A percentile compares a stretch with the other conserved stretches of the same genome.
These are phyloP conservation scores for Neoarthrinium moseri DNA, from an alignment of 2,329 filamentous ascomycete species.

Conservation along the genomic window DNA sequence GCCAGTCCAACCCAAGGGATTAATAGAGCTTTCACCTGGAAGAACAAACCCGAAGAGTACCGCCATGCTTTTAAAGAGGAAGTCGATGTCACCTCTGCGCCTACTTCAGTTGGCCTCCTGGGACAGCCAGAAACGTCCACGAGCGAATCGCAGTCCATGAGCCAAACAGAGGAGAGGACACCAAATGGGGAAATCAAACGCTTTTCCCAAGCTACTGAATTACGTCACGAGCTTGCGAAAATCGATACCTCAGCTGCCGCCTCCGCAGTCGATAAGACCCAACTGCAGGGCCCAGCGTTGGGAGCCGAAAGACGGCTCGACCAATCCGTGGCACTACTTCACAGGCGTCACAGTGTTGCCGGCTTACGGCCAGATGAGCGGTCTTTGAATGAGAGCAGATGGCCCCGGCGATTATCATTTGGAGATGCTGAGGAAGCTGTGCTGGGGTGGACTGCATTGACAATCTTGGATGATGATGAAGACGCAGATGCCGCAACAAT, in stretches of 20 bases:
- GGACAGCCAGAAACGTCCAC: constrained; percentile 13
- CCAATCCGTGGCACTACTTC: constrained; percentile 47
- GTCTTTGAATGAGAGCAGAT: constrained; percentile 55
- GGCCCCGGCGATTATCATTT: constrained; percentile 74
- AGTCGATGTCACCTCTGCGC: constrained; percentile 25
- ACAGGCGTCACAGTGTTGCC: constrained; percentile 61
- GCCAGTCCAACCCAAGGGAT: constrained; percentile 35
- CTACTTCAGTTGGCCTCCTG: constrained; percentile 11
- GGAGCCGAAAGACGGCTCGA: constrained; percentile 45
- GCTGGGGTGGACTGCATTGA: constrained; percentile 61
- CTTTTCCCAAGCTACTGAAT: constrained; percentile 15
- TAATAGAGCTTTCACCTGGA: constrained; percentile 60
- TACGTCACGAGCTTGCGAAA: constrained; percentile 27
- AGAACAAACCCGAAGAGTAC: constrained; percentile 62
- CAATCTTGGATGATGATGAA: constrained; percentile 37
- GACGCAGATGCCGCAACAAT: constrained; percentile 23
- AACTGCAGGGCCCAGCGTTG: constrained; percentile 54
- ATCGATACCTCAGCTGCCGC: constrained; percentile 55
- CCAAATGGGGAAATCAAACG: constrained; percentile 20
- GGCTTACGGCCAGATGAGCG: constrained; percentile 27
- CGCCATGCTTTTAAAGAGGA: constrained; percentile 38
- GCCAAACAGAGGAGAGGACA: constrained; percentile 14
- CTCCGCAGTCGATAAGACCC: constrained; percentile 58
- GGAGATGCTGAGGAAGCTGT: constrained; percentile 74
- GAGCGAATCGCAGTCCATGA: constrained; percentile 10